Base-by-base conservation (phyloP, 2,329 filamentous ascomycete species). In the Tympanopsis confertula region DNA sequence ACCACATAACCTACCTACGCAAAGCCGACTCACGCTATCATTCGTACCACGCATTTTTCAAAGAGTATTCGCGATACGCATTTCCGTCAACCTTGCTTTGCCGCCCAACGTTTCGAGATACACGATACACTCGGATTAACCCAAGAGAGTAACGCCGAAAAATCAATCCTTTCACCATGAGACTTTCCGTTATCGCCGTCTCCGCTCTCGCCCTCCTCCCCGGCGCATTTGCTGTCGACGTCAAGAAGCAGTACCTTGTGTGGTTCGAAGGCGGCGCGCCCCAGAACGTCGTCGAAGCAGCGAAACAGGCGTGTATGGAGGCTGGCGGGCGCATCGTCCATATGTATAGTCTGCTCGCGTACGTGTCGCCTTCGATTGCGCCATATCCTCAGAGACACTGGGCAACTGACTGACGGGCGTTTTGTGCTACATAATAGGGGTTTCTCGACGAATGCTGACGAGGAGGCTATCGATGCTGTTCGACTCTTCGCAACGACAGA, bases 251-350 rank as follows among this genome's bases (percentile, higher is more conserved):
- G 24, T 76, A 93, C 45, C 78, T 95, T 48, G 69, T 95, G 50
- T 85, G 73, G 51, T 94, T 82, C 18, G 65, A 78, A 37, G 68
- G 74, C 35, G 82, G 78, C 13, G 48, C 62, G 3, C 80, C 86
- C 15, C 64, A 81, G 44, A 68, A 66, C 24, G 63, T 93, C 24
- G 57, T 94, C 20, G 63, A 77, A 17, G 59, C 82, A 39, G 86
- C 85, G 33, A 91, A 82, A 65, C 60, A 80, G 30, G 72, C 74
- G 2, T 78, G 94, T 49, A 59, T 67, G 38, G 66, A 78, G 35
- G 78, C 78, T 28, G 84, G 84, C 36, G 86, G 85, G 28, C 60
- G 73, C 36, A 86, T 94, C 48, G 91, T 82, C 17, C 86, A 93
- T 62, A 73, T 80, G 51, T 91, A 86, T 58, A 62, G 63, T 35